Evolutionary conservation across 2,329 filamentous ascomycete species (phyloP), one percentile per base, ranked within the genome.

Genomic region (Penicillium concentricum): DNA sequence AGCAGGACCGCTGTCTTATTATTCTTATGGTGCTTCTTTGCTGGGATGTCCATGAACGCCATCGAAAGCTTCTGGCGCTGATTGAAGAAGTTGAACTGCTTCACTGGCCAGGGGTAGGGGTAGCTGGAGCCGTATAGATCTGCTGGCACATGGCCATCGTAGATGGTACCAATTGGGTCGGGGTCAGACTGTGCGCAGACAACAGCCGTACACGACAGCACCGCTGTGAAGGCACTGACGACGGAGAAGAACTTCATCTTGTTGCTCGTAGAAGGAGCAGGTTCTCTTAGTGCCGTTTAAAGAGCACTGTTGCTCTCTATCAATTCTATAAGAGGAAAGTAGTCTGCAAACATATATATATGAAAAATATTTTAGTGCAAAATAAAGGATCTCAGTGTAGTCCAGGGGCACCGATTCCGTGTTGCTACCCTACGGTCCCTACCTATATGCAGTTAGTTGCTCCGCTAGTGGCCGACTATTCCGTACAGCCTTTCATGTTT

Each of bases 41-140:
- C 43, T 5, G 48, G 57, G 37, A 61, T 28, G 15, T 61, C 52
- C 58, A 60, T 60, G 16, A 60, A 60, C 1, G 58, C 58, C 58
- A 60, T 60, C 10, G 48, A 45, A n/a, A 60, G 56, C 0, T 60
- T 58, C 28, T 60, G 58, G n/a, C 45, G 58, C 24, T 60, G 58
- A 24, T 60, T 60, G 44, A 38, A 60, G 45, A 60, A 60, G 8
- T 59, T 59, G 51, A 46, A 60, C n/a, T 56, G 51, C 41, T 60
- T 60, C 43, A 60, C 58, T 18, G 51, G 58, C 58, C 58, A 60
- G 22, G 58, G 58, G 20, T 60, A 60, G 15, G 49, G 20, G 20
- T 57, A 59, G 28, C 53, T 45, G 10, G 57, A 57, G 38, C 57
- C 57, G 20, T 57, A 57, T 47, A 59, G 34, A 15, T 54, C 34